phyloP scores from a whole-genome alignment of 208 protist genomes.

The Kentomonas sorsogonicus region DNA sequence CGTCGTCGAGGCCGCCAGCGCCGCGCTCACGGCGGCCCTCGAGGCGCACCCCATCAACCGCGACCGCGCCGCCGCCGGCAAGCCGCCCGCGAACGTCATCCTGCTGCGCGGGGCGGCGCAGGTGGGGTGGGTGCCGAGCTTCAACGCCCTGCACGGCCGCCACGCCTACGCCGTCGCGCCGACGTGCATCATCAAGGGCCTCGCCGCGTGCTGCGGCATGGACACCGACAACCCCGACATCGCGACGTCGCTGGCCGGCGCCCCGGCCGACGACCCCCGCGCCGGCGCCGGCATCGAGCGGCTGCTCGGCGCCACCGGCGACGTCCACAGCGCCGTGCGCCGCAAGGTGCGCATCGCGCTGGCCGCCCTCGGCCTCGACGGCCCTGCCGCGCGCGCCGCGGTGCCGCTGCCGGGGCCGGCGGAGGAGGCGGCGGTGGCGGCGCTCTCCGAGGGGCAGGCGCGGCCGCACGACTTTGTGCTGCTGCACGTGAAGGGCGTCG shows the following conservation, averaged over 20 bases:
- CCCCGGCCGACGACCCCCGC: slow-evolving; percentile 13
- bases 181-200: slow-evolving; percentile 68
- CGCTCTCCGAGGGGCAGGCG: too few relatives aligned
- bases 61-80: slow-evolving; percentile 23
- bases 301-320: slow-evolving; percentile 40
- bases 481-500: slow-evolving; percentile 74
- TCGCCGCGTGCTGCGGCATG: slow-evolving; percentile 58
- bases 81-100: slow-evolving; percentile 41
- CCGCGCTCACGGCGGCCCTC: slow-evolving; percentile 28
- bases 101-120: slow-evolving; percentile 60
- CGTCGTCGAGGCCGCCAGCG: slow-evolving; percentile 56
- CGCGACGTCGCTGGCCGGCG: not conserved
- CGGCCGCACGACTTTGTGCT: slow-evolving; percentile 40
- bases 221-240: not conserved
- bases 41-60: slow-evolving; percentile 52
- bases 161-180: slow-evolving; percentile 52
- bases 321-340: slow-evolving; percentile 40
- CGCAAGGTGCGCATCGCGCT: slow-evolving; percentile 49
- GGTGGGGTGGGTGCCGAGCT: slow-evolving; percentile 60
- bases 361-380: slow-evolving; percentile 28
- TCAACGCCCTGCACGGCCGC: slow-evolving; percentile 48
- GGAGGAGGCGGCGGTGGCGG: too few relatives aligned
- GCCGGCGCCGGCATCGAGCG: slow-evolving; percentile 13
- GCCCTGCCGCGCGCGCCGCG: slow-evolving; percentile 6
- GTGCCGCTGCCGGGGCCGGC: too few relatives aligned